Evolutionary conservation across 2,329 filamentous ascomycete genomes (phyloP), one percentile per base, ranked within the genome.

Genomic region (Leptographium procerum): DNA sequence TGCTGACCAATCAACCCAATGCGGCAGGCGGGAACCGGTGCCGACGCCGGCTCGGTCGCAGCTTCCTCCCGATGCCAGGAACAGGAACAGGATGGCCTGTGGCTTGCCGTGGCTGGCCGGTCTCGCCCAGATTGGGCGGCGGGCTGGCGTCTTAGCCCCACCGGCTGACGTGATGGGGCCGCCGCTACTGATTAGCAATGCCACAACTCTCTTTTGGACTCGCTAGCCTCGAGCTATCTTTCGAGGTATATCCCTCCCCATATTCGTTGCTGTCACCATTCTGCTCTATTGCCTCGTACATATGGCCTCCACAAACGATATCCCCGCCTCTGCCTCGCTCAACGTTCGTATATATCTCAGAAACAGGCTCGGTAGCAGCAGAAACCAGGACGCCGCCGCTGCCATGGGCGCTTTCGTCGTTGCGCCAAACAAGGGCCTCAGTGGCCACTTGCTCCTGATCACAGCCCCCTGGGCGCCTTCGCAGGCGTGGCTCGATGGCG

Each of bases 381-480:
- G 8, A 28, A 19, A 48, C 10, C 45, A 26, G 45, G 2, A 24
- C 28, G 26, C 47, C 11, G 11, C 43, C 10, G 45, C 14, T 33
- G 22, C 31, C 31, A 57, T 57, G 55, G 55, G 45, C 26, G 24
- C 45, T 4, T 24, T 52, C 13, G 28, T 45, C 6, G n/a, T 34
- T 13, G 33, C 5, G 31, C 61, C 61, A 1, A 75, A 75, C 66
- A 68, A 66, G 56, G 72, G 73, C 40, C 59, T 79, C 52, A 69
- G 69, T 52, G 76, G 75, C 50, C 77, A 81, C 66, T 76, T 76
- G 61, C 72, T 80, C 29, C 62, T 81, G 28, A 64, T 79, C 55
- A 61, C 78, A 8, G 62, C 69, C 3, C 69, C 71, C 0, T 66
- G 63, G 54, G 62, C 66, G 2, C 67, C 69, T 0, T 66, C 75